Percentiles rank a stretch among this genome's conserved stretches.
phyloP scores from a whole-genome alignment of 208 protist genomes.

The Crithidia acanthocephali region DNA sequence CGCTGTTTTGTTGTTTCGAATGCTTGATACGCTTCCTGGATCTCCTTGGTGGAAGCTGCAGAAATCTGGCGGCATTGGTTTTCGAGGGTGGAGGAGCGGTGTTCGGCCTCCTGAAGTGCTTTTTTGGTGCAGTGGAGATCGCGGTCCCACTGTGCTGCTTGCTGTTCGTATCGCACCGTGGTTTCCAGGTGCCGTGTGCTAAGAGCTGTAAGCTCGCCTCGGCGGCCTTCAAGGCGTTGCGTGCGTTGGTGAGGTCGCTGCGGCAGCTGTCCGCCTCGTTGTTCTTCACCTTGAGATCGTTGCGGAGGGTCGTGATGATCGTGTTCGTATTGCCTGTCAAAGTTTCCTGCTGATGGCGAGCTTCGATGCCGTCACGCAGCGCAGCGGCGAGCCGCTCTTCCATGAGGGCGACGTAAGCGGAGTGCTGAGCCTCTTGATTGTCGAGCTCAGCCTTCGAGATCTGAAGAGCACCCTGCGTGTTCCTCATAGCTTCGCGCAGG shows the following conservation, averaged over 20 bases:
- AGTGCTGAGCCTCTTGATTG: neutral
- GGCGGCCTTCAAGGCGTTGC: neutral
- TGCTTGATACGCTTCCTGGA: neutral
- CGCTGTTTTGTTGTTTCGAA: no score
- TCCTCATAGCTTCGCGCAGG: neutral
- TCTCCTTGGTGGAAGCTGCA: neutral
- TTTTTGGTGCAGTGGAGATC: neutral
- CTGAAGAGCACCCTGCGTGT: neutral
- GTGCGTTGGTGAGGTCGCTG: neutral
- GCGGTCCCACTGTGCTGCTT: neutral
- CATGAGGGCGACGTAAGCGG: neutral
- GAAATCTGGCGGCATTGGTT: neutral
- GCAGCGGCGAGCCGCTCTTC: conserved; percentile 1
- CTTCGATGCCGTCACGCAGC: neutral
- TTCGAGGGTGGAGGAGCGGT: neutral
- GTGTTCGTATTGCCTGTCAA: neutral
- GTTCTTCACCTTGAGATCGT: neutral
- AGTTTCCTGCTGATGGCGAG: neutral
- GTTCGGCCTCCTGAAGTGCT: neutral
- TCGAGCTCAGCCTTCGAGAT: neutral
- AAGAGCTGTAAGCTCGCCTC: neutral
- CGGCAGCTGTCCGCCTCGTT: neutral
- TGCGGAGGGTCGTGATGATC: neutral
- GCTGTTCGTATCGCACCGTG: neutral
- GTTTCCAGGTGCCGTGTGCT: neutral